These are phyloP conservation scores for Kazachstania psychrophila DNA, from an alignment of 805 yeast species.

Conservation along the genomic window DNA sequence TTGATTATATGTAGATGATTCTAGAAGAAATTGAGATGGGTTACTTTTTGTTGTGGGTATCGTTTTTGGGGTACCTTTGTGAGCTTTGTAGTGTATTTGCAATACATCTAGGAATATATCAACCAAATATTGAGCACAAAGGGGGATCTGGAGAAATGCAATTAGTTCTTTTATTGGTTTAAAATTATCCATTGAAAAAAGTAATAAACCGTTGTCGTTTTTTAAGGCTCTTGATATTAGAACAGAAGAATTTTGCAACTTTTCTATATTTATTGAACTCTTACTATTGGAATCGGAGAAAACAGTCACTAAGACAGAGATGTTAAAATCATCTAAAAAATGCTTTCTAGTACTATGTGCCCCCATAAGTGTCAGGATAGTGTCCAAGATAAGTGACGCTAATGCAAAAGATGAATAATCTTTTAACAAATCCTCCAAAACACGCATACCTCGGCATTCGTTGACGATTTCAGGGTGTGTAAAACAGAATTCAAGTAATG, in stretches of 20 bases:
- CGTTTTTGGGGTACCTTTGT: conserved; percentile 20
- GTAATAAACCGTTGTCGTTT: conserved; percentile 67
- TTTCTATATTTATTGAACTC: conserved; percentile 41
- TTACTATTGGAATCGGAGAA: conserved; percentile 54
- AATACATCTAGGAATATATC: conserved; percentile 66
- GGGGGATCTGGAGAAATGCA: conserved; percentile 50
- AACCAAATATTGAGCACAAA: conserved; percentile 51
- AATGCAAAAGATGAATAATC: conserved; percentile 21
- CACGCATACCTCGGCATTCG: conserved; percentile 39
- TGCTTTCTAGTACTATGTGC: conserved; percentile 23
- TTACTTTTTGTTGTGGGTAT: conserved; percentile 8
- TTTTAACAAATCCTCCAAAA: conserved; percentile 28
- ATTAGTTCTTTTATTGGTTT: conserved; percentile 49
- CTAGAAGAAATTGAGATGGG: conserved; percentile 33
- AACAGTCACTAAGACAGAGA: conserved; percentile 55
- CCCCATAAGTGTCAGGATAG: conserved; percentile 24
- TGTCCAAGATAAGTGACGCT: conserved; percentile 21
- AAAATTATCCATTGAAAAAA: conserved; percentile 49
- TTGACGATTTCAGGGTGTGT: conserved; percentile 37
- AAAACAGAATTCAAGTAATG: conserved; percentile 46
- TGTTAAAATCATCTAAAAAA: conserved; percentile 48
- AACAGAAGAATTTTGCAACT: conserved; percentile 50
- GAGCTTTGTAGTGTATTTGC: conserved; percentile 46
- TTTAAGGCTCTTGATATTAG: conserved; percentile 55
- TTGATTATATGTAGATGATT: conserved; percentile 45